Base-by-base conservation (phyloP, 2,329 filamentous ascomycete genomes). In the Mycocentrospora acerina region DNA sequence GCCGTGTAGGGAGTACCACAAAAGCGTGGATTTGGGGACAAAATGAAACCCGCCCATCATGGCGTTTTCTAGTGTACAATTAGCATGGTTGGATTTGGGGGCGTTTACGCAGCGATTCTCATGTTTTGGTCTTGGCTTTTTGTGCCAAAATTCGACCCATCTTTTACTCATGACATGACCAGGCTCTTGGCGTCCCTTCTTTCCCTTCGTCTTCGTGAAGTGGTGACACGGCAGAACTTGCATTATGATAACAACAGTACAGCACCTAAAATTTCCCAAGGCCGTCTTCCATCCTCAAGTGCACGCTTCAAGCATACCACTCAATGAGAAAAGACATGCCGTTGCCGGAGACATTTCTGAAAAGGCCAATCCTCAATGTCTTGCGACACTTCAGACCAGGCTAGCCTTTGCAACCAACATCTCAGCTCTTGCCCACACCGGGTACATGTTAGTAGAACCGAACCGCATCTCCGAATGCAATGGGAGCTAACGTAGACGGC, bases 321-420 rank as follows among this genome's bases (percentile, higher is more conserved):
- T 53, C 49, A 53, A 66, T 64, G 64, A 67, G 63, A 66, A 67
- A 67, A 63, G 59, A 53, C 49, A 53, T 52, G 46, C 35, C 39
- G 18, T 46, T 44, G 29, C 42, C 39, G 38, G 34, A 29, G 41
- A 51, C 36, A 36, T 42, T 47, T 46, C 46, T 44, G 40, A 38
- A 35, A 35, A 32, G 28, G 14, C 24, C 3, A 7, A 25, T 26
- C 29, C 2, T 27, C 29, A 37, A 29, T 40, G 44, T 24, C 40
- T 35, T 33, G 28, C 25, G 30, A 49, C 33, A 31, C 32, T 37
- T 39, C 31, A 35, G 22, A 28, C 32, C 17, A 35, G 18, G 24
- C 28, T 24, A 19, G 17, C 8, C 28, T 38, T 32, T 32, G 24
- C 14, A 26, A 11, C 24, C 31, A 33, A 29, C 24, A 4, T 25